Percentiles rank a stretch among this genome's conserved stretches.
These are phyloP conservation scores for Gonium pectorale DNA, from an alignment of 139 green algal species.

Conservation along the genomic window DNA sequence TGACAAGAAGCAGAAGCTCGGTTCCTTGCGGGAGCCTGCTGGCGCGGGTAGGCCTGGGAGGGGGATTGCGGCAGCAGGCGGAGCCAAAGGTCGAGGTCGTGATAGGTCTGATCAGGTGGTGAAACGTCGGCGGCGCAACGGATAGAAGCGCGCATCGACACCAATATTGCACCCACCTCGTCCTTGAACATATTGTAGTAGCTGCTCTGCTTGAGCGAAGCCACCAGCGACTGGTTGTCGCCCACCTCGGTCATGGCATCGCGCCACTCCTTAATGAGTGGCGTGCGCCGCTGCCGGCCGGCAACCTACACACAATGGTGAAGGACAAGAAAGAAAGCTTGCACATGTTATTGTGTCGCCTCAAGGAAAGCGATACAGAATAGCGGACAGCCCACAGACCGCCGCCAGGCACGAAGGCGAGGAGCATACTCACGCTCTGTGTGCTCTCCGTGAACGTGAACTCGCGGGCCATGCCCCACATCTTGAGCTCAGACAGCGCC, in stretches of 20 bases:
- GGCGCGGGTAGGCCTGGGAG: too few relatives aligned
- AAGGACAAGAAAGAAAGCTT: too few relatives aligned
- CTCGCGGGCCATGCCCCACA: conserved; percentile 79
- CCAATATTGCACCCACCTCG: conserved; percentile 40
- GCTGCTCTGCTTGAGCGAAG: conserved; percentile 72
- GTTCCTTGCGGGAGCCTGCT: too few relatives aligned
- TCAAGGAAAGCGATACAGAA: too few relatives aligned
- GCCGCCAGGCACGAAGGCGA: not conserved
- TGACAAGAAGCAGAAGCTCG: too few relatives aligned
- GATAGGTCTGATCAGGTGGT: too few relatives aligned
- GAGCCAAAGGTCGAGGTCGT: too few relatives aligned
- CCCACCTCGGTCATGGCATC: conserved; percentile 84
- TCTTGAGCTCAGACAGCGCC: conserved; percentile 83
- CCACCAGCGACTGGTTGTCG: conserved; percentile 85
- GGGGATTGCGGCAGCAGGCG: too few relatives aligned
- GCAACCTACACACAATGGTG: conserved; percentile 19
- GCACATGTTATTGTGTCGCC: too few relatives aligned
- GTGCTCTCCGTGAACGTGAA: conserved; percentile 69
- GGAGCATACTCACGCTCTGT: conserved; percentile 18
- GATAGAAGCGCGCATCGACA: too few relatives aligned
- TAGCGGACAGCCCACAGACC: too few relatives aligned
- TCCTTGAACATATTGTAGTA: conserved; percentile 82
- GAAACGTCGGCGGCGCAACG: too few relatives aligned
- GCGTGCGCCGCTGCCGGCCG: conserved; percentile 36
- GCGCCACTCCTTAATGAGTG: conserved; percentile 88